Base-by-base conservation (phyloP, 805 yeast genomes). In the Schwanniomyces occidentalis region DNA sequence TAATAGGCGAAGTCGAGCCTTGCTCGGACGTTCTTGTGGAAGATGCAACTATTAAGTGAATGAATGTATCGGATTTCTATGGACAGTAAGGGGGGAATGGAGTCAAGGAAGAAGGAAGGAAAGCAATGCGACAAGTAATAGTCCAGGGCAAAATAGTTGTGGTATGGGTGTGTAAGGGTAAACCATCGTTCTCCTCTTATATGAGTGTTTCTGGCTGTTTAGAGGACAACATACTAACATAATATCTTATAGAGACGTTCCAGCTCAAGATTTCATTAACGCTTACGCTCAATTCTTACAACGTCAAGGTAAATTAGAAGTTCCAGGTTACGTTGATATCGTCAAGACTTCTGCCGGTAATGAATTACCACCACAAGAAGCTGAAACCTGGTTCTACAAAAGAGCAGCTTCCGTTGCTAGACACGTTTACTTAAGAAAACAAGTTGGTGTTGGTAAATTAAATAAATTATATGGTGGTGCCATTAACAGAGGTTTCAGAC, bases 391-490 rank as follows among this genome's bases (percentile, higher is more conserved):
- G 99, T 91, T 88, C 86, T 91, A 91, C 96, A 87, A 86, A 87
- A 86, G 99, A 77, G 95, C 99, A 63, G 99, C 99, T 65, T 91
- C 99, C 45, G 89, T 90, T 73, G 99, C 99, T 68, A 93, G 99
- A 82, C 99, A 93, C 90, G 83, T 93, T 76, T 93, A 93, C 95
- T 81, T 93, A 77, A 89, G 96, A 86, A 93, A 93, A 79, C 86
- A 86, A 63, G 95, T 93, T 63, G 99, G 99, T 85, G 95, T 91
- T 61, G 99, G 99, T 81, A 86, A 86, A 70, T 83, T 93, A 70
- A 91, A 91, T 95, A 93, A 88, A 78, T 80, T 88, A 63, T 93
- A 93, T 93, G 99, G 99, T 76, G 95, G 95, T 78, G 89, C 98
- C 65, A 78, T 82, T 74, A 91, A 89, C 95, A 93, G 98, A 79